Conservation (phyloP, 2,329 filamentous ascomycete species). For the Ceratocystis alfenasii region DNA sequence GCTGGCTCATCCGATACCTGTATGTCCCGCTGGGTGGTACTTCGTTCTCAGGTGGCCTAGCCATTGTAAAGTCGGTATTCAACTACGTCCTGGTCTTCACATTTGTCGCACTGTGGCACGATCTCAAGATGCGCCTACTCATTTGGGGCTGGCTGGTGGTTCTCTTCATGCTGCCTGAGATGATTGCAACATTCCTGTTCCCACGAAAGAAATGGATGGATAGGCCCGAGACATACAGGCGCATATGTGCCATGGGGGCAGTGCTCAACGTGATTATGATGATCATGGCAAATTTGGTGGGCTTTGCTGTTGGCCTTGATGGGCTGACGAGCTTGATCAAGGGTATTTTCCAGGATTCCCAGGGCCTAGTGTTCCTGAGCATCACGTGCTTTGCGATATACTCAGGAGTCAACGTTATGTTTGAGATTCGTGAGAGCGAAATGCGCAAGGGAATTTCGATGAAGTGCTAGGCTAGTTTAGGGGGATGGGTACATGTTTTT, state of each 20-base stretch:
- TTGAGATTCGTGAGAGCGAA: constrained; percentile 81
- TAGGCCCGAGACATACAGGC: constrained; percentile 59
- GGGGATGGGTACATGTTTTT: neutral
- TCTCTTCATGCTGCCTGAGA: constrained; percentile 84
- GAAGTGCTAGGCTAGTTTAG: constrained; percentile 43
- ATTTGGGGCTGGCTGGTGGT: constrained; percentile 97
- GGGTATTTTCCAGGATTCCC: constrained; percentile 64
- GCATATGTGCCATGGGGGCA: constrained; percentile 67
- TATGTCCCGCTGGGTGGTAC: constrained; percentile 81
- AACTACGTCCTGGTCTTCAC: constrained; percentile 85
- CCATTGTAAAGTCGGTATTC: constrained; percentile 46
- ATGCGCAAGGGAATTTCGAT: constrained; percentile 67
- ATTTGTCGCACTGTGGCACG: constrained; percentile 96
- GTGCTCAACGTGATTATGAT: constrained; percentile 85
- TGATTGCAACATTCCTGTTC: constrained; percentile 59
- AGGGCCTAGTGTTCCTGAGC: constrained; percentile 59
- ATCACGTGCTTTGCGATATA: constrained; percentile 65
- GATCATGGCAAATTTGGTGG: constrained; percentile 89
- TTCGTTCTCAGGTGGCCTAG: constrained; percentile 36
- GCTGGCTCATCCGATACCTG: constrained; percentile 87
- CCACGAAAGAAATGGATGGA: constrained; percentile 59
- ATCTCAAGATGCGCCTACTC: constrained; percentile 78
- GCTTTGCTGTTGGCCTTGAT: constrained; percentile 85
- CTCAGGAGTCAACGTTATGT: constrained; percentile 85
- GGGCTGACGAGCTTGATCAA: constrained; percentile 65